These are phyloP conservation scores for Trichoderma brevicompactum DNA, from an alignment of 2,329 filamentous ascomycete genomes.

Conservation along the genomic window DNA sequence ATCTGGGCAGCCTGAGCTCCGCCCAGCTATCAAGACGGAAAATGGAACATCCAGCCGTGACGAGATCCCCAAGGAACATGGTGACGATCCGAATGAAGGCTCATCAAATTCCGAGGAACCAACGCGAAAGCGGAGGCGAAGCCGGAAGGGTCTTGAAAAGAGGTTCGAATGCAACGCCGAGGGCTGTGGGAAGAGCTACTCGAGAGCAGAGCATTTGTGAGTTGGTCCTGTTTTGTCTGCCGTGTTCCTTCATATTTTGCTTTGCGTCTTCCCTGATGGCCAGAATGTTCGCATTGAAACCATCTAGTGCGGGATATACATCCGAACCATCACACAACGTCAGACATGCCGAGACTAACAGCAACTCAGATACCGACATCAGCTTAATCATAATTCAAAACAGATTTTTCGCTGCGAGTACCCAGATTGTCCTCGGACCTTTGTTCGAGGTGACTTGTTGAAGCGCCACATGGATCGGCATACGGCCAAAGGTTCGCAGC, in stretches of 20 bases:
- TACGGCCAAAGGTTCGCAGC: constrained; percentile 75
- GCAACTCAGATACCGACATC: constrained; percentile 72
- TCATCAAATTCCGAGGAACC: constrained; percentile 30
- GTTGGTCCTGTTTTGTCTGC: constrained; percentile 38
- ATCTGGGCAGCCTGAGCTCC: background rate
- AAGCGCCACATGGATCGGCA: constrained; percentile 83
- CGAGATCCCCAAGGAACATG: background rate
- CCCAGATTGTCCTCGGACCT: constrained; percentile 84
- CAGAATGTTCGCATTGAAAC: too few species aligned
- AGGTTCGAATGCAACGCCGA: constrained; percentile 82
- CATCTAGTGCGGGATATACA: background rate
- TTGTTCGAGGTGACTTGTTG: constrained; percentile 91
- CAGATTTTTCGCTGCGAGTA: constrained; percentile 95
- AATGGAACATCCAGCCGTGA: constrained; percentile 16
- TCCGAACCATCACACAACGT: background rate
- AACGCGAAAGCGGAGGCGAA: constrained; percentile 63
- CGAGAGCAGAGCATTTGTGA: constrained; percentile 91
- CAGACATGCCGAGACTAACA: constrained; percentile 23
- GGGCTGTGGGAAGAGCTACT: constrained; percentile 94
- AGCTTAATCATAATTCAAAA: constrained; percentile 94
- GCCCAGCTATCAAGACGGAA: constrained; percentile 10
- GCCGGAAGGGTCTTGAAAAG: constrained; percentile 79
- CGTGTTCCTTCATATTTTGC: background rate
- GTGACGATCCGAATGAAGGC: constrained; percentile 24
- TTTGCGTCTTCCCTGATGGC: background rate